Percentiles rank a stretch among this genome's conserved stretches.
Conservation (phyloP, 768 basidiomycete genomes). For the Gymnopilus junonius region DNA sequence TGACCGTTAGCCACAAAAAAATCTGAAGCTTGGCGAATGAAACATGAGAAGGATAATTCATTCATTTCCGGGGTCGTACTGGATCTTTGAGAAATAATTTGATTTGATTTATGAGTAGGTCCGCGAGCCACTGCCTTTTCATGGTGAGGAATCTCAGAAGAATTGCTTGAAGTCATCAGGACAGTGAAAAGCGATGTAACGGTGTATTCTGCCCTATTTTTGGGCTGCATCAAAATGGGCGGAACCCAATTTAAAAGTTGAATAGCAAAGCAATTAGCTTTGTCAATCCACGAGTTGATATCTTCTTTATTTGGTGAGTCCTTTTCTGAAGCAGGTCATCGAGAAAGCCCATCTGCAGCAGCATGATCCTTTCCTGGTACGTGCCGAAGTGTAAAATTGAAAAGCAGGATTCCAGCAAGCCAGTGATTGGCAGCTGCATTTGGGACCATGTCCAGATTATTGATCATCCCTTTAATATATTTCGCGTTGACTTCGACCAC, state of each 20-base stretch:
- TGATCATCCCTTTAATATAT: slow-evolving; percentile 13
- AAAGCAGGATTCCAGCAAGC: slow-evolving; percentile 15
- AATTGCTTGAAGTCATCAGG: too few relatives aligned
- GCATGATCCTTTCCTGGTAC: slow-evolving; percentile 13
- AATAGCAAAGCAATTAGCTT: background rate
- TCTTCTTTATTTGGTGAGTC: slow-evolving; percentile 8
- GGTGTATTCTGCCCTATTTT: too few relatives aligned
- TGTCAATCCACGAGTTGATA: slow-evolving; percentile 25
- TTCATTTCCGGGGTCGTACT: too few relatives aligned
- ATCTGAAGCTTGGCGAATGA: too few relatives aligned
- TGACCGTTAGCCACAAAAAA: too few relatives aligned
- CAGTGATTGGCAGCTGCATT: slow-evolving; percentile 13
- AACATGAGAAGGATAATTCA: too few relatives aligned
- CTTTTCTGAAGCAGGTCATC: slow-evolving; percentile 8
- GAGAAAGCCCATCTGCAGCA: slow-evolving; percentile 11
- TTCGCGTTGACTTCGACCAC: slow-evolving; percentile 9
- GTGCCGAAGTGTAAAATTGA: slow-evolving; percentile 13
- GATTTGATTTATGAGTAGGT: too few relatives aligned
- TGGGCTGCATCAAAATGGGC: too few relatives aligned
- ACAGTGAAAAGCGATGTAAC: too few relatives aligned
- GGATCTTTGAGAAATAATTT: too few relatives aligned
- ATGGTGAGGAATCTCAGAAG: too few relatives aligned
- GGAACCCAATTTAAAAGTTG: background rate
- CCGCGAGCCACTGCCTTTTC: too few relatives aligned
- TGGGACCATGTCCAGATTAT: slow-evolving; percentile 10